Evolutionary conservation across 2,329 filamentous ascomycete species (phyloP).

Genomic region (Aureobasidium namibiae): DNA sequence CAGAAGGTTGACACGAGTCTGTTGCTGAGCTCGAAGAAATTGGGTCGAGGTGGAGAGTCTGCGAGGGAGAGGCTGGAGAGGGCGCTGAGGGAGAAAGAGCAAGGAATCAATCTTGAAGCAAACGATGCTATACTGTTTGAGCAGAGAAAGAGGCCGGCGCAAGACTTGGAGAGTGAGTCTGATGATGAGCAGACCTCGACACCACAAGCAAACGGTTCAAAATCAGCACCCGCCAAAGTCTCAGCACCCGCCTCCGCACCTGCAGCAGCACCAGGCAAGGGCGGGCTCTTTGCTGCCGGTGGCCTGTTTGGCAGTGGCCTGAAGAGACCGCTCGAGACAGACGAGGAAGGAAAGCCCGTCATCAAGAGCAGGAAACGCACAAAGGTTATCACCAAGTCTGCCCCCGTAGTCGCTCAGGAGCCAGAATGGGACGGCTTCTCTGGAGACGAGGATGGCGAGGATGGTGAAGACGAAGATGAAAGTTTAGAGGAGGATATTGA

Average conservation of each 20-base stretch:
- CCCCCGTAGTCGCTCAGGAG: conserved; percentile 28
- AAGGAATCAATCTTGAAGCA: conserved; percentile 50
- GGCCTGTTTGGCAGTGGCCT: conserved; percentile 61
- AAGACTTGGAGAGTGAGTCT: conserved; percentile 17
- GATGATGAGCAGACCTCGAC: conserved; percentile 13
- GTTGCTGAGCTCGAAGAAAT: conserved; percentile 66
- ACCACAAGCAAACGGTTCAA: conserved; percentile 2
- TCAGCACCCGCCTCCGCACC: not conserved
- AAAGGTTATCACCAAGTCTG: conserved; percentile 30
- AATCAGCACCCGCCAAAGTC: not conserved
- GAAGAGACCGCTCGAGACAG: conserved; percentile 76
- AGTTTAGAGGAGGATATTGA: conserved; percentile 13
- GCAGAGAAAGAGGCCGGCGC: conserved; percentile 20
- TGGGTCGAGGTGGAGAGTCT: conserved; percentile 65
- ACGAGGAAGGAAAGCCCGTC: conserved; percentile 69
- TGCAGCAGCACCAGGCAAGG: not conserved
- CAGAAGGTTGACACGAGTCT: conserved; percentile 74
- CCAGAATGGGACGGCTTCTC: conserved; percentile 55
- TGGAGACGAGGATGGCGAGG: conserved; percentile 18
- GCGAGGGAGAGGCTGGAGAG: conserved; percentile 61
- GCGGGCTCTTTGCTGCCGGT: not conserved
- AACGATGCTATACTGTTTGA: conserved; percentile 48
- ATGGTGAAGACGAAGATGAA: conserved; percentile 20
- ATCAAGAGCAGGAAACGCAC: conserved; percentile 68
- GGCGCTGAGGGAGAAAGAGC: conserved; percentile 55